Conservation (phyloP, 2,329 filamentous ascomycete genomes). For the Fusarium sp. region DNA sequence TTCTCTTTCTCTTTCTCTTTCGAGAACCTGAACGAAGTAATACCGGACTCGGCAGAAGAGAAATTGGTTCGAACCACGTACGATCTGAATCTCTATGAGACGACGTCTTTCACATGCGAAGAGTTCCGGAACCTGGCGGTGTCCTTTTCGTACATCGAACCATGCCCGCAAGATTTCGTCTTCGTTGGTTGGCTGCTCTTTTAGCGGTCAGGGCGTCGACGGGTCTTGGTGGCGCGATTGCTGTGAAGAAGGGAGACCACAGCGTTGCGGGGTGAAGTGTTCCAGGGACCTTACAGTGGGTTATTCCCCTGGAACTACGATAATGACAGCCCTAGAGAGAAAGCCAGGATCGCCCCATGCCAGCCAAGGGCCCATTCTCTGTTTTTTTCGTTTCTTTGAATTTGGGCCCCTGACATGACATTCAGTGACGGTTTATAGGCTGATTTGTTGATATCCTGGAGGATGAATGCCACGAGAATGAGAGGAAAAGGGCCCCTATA, state of each 20-base stretch:
- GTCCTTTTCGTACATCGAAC: constrained; percentile 37
- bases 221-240: constrained; percentile 37
- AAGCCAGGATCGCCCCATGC: constrained; percentile 19
- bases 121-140: constrained; percentile 37
- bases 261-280: constrained; percentile 32
- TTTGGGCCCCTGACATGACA: constrained; percentile 15
- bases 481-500: constrained; percentile 20
- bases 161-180: constrained; percentile 19
- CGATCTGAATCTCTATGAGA: constrained; percentile 18
- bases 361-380: constrained; percentile 14
- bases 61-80: constrained; percentile 30
- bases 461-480: constrained; percentile 15
- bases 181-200: constrained; percentile 29
- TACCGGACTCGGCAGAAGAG: constrained; percentile 30
- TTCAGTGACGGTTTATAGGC: constrained; percentile 34
- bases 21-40: constrained; percentile 30
- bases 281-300: constrained; percentile 33
- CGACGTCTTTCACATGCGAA: constrained; percentile 35
- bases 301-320: constrained; percentile 12
- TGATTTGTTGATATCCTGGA: constrained; percentile 23
- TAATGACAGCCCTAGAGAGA: constrained; percentile 14
- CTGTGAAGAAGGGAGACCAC: neutral
- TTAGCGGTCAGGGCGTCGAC: constrained; percentile 36
- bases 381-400: neutral
- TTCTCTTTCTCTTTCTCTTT: neutral